Evolutionary conservation across 371 early-diverging fungal species (phyloP).

Genomic region (Zychaea mexicana): DNA sequence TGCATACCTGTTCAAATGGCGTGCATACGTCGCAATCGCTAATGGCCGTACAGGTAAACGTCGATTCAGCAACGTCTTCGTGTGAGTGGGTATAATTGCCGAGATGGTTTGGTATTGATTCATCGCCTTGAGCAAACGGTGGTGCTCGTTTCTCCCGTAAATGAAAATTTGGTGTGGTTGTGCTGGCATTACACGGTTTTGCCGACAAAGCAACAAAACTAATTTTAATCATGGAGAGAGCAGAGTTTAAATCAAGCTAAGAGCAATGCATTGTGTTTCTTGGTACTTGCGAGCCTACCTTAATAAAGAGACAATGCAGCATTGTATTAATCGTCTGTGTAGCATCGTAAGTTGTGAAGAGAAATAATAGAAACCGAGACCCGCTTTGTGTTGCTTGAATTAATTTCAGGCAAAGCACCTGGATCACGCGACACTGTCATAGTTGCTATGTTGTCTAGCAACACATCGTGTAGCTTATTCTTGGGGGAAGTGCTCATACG

Average conservation of each 20-base stretch:
- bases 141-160: slow-evolving; percentile 15
- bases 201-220: neutral
- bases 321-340: neutral
- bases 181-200: neutral
- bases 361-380: no score
- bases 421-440: no score
- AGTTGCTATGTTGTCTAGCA: no score
- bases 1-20: slow-evolving; percentile 44
- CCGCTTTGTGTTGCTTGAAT: no score
- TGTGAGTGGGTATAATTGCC: slow-evolving; percentile 53
- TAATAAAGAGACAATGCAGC: neutral
- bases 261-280: no score
- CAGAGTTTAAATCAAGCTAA: neutral
- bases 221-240: neutral
- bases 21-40: slow-evolving; percentile 49
- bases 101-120: slow-evolving; percentile 14
- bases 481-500: no score
- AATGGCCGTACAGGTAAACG: slow-evolving; percentile 40
- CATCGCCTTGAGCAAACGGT: slow-evolving; percentile 7
- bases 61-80: slow-evolving; percentile 37
- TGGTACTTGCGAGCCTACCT: no score
- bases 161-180: no score
- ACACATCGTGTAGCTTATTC: no score
- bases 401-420: no score
- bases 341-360: no score